Percentiles rank a stretch among this genome's conserved stretches.
These are phyloP conservation scores for Salvia hispanica DNA, from an alignment of 257 asterid genomes.

Conservation along the genomic window DNA sequence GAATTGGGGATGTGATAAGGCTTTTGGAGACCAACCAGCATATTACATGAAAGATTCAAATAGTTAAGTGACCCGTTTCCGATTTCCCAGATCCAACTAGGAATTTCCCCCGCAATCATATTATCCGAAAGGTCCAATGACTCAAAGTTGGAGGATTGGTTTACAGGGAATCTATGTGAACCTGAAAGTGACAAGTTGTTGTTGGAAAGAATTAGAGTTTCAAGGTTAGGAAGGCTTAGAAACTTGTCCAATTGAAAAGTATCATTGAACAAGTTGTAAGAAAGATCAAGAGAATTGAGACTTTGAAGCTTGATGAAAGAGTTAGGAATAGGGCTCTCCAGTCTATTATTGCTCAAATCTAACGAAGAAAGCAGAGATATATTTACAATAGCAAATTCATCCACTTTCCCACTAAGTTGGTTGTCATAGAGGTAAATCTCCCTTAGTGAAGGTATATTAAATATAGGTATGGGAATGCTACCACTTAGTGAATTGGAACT, in stretches of 20 bases:
- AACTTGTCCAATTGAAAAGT: background rate
- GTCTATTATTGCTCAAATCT: no score
- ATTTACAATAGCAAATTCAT: no score
- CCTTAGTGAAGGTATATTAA: constrained; percentile 36
- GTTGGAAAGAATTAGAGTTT: background rate
- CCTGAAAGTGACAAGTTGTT: constrained; percentile 5
- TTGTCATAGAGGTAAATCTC: background rate
- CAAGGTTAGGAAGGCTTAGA: background rate
- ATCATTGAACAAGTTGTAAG: constrained; percentile 24
- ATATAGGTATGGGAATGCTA: constrained; percentile 35
- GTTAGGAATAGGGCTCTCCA: no score
- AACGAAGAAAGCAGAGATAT: no score
- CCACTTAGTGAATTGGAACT: constrained; percentile 25
- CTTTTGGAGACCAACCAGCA: constrained; percentile 25
- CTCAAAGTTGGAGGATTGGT: background rate
- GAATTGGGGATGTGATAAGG: constrained; percentile 7
- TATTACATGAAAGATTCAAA: constrained; percentile 39
- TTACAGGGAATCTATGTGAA: background rate
- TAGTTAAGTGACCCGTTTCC: constrained; percentile 1
- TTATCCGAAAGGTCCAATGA: constrained; percentile 49
- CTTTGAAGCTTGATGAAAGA: no score
- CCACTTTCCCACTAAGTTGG: no score
- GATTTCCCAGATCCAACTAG: constrained; percentile 48
- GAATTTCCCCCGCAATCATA: no score
- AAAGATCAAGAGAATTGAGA: no score